A percentile compares a stretch with the other conserved stretches of the same genome.
Evolutionary conservation across 768 basidiomycete genomes (phyloP).

Genomic region (Hortiboletus campestris): DNA sequence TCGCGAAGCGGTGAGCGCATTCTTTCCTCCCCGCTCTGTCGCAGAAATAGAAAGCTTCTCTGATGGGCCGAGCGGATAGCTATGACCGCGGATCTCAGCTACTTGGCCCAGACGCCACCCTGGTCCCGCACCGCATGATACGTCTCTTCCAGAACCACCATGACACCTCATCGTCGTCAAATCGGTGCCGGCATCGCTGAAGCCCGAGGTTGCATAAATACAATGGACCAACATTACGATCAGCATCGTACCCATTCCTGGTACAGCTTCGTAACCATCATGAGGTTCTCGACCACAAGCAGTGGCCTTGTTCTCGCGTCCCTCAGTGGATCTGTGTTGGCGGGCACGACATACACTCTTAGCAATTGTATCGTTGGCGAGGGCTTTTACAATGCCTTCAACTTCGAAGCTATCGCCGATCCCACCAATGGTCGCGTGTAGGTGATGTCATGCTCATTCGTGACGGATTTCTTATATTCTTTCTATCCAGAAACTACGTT

Average conservation of each 20-base stretch:
- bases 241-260: not conserved
- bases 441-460: constrained; percentile 5
- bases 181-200: not conserved
- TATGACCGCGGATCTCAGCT: not conserved
- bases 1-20: not conserved
- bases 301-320: constrained; percentile 10
- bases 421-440: constrained; percentile 40
- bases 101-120: not conserved
- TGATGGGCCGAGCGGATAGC: too few species aligned
- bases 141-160: not conserved
- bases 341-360: constrained; percentile 27
- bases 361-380: constrained; percentile 29
- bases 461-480: not conserved
- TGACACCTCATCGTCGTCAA: not conserved
- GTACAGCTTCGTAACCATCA: not conserved
- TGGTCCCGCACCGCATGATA: constrained; percentile 6
- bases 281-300: constrained; percentile 13
- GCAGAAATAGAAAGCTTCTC: not conserved
- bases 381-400: constrained; percentile 32
- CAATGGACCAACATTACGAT: not conserved
- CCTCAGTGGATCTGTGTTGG: constrained; percentile 13
- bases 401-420: constrained; percentile 34
- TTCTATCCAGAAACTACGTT: constrained; percentile 33
- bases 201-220: constrained; percentile 14
- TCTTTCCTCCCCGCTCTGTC: not conserved